A percentile compares a stretch with the other conserved stretches of the same genome.
These are phyloP conservation scores for Tillandsia fasciculata DNA, from an alignment of 176 grass and related monocot genomes.

Conservation along the genomic window DNA sequence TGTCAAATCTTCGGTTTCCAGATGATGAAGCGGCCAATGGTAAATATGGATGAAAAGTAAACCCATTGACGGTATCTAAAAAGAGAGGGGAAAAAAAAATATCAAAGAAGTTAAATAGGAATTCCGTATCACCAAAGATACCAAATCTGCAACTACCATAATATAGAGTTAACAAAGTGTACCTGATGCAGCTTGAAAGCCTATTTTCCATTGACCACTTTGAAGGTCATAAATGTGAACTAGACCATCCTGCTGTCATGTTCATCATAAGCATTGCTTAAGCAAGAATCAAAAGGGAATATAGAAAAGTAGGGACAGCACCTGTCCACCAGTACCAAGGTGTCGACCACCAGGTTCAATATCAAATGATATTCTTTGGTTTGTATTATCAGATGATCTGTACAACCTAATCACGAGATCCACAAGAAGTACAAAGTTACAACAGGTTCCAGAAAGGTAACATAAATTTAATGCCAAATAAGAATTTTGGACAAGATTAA, in stretches of 20 bases:
- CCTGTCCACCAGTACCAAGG: constrained; percentile 85
- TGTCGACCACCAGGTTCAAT: constrained; percentile 88
- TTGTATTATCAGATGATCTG: constrained; percentile 75
- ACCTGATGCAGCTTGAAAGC: constrained; percentile 87
- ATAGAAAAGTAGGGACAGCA: constrained; percentile 17
- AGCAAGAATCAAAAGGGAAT: constrained; percentile 22
- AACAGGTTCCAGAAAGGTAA: no score
- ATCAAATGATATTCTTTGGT: constrained; percentile 94
- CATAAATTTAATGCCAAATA: no score
- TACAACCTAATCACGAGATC: constrained; percentile 53
- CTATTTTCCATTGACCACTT: constrained; percentile 65
- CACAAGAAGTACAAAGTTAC: background rate
- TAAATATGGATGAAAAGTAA: constrained; percentile 78
- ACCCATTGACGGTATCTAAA: constrained; percentile 77
- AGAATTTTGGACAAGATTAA: no score
- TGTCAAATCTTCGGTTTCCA: constrained; percentile 66
- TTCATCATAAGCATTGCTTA: background rate
- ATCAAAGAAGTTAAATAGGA: constrained; percentile 11
- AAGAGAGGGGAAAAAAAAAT: constrained; percentile 23
- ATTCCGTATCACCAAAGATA: background rate
- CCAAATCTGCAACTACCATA: background rate
- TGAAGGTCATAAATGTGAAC: constrained; percentile 91
- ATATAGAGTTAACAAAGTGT: constrained; percentile 22
- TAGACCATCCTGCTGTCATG: constrained; percentile 58
- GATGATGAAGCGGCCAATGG: constrained; percentile 75